Base-by-base conservation (phyloP, 176 grass and related monocot genomes). In the Oryza meyeriana region DNA sequence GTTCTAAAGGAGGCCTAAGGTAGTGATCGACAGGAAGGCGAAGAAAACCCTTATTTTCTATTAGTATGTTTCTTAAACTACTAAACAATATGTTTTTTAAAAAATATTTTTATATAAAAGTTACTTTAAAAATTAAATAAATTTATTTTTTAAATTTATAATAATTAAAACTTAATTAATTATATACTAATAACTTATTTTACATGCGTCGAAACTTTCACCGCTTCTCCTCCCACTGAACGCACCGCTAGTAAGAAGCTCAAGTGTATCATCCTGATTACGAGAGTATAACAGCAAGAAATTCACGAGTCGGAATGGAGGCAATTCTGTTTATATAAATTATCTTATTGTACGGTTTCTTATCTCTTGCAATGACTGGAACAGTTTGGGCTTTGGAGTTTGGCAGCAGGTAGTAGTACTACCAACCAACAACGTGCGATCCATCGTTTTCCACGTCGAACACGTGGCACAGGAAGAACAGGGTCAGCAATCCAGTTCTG, bases 391-490 rank as follows among this genome's bases (percentile, higher is more conserved):
- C 6, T 55, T 55, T 55, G 50, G 50, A 8, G 18, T n/a, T 45
- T 52, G 17, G 11, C 12, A 45, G 10, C 42, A 45, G 42, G 10
- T 2, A 4, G 6, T 2, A 40, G 40, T 45, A 47, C 44, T 17
- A 72, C 25, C 71, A 12, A 28, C 16, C 59, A 55, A 38, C 31
- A 66, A 34, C 36, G 50, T 31, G 81, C 36, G 12, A 22, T 47
- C 74, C 36, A 71, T 85, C 83, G 50, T 48, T 85, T 69, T 71
- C 83, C 35, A 47, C 50, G 74, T 62, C 33, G 8, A 48, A 24
- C 38, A 71, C 39, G 27, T 48, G 64, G 81, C 7, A 25, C 61
- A 67, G 38, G 28, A 4, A 12, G 64, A 24, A 20, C 61, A 62
- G 10, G 17, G 74, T 22, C 50, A 59, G 55, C n/a, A 59, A 2